Conservation (phyloP, 345 rosid genomes). For the Kandelia obovata region DNA sequence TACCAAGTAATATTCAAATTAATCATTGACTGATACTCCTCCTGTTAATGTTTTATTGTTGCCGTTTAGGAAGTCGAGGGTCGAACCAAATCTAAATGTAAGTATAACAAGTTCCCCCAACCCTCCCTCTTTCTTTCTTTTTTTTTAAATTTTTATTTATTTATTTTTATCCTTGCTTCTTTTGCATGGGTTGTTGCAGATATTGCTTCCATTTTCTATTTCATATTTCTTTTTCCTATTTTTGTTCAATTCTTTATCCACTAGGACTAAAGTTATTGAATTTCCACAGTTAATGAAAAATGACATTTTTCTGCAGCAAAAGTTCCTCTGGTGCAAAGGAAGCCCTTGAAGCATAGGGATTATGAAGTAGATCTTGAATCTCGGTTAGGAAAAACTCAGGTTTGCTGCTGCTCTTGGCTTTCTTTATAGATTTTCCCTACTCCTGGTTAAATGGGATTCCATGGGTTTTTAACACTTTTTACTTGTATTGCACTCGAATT, state of each 20-base stretch:
- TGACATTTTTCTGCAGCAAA: constrained; percentile 44
- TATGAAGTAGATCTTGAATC: constrained; percentile 94
- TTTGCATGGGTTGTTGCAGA: background rate
- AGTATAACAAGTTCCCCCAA: constrained; percentile 7
- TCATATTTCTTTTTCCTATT: too few relatives aligned
- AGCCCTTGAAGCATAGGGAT: constrained; percentile 96
- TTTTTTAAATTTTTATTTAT: background rate
- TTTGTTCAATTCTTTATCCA: too few relatives aligned
- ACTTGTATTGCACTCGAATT: too few relatives aligned
- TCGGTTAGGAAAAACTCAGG: constrained; percentile 96
- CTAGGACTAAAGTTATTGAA: too few relatives aligned
- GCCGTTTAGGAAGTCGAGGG: constrained; percentile 57
- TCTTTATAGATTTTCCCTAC: too few relatives aligned
- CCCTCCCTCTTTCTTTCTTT: too few relatives aligned
- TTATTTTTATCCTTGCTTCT: background rate
- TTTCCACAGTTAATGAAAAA: too few relatives aligned
- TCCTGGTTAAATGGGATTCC: too few relatives aligned
- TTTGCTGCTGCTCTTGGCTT: constrained; percentile 13
- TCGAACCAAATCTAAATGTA: constrained; percentile 69
- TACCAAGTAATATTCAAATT: background rate
- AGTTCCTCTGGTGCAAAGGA: constrained; percentile 91
- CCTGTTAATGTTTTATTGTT: background rate
- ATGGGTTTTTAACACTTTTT: too few relatives aligned
- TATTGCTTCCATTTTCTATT: too few relatives aligned
- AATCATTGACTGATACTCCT: background rate